Evolutionary conservation across 495 filamentous ascomycete genomes (phyloP).

Genomic region (Rostrohypoxylon terebratum): DNA sequence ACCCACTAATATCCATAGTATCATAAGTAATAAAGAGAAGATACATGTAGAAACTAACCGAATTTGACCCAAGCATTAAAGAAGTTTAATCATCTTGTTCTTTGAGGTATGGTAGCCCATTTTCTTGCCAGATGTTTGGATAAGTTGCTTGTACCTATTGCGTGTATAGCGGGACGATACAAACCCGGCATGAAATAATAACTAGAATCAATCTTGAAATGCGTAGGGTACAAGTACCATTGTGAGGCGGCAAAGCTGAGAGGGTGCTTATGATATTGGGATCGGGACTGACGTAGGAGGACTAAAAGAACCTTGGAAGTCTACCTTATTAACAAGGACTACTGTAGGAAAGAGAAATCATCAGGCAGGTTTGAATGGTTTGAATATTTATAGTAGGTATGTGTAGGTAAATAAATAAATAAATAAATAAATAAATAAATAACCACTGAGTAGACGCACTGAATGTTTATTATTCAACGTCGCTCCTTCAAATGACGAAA

Average conservation of each 20-base stretch:
- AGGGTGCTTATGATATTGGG: conserved; percentile 22
- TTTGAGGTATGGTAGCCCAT: conserved; percentile 20
- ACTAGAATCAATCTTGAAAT: conserved; percentile 19
- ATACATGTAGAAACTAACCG: not conserved
- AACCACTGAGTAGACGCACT: not conserved
- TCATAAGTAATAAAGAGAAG: not conserved
- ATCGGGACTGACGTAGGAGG: conserved; percentile 40
- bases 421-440: not conserved
- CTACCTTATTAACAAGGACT: conserved; percentile 10
- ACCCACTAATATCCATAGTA: not conserved
- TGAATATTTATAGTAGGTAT: not conserved
- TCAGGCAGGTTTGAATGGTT: not conserved
- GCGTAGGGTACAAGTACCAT: conserved; percentile 33
- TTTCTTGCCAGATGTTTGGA: conserved; percentile 1
- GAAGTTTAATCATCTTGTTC: not conserved
- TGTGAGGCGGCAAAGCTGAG: not conserved
- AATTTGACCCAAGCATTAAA: not conserved
- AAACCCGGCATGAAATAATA: conserved; percentile 19
- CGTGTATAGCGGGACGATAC: conserved; percentile 18
- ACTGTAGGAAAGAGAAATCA: conserved; percentile 1
- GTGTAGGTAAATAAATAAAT: not conserved
- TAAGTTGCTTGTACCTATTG: conserved; percentile 11
- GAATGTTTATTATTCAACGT: conserved; percentile 16
- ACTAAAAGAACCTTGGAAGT: no score
- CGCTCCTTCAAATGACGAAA: conserved; percentile 14